Conservation (phyloP, 2,329 filamentous ascomycete genomes). For the Colletotrichum chlorophyti region DNA sequence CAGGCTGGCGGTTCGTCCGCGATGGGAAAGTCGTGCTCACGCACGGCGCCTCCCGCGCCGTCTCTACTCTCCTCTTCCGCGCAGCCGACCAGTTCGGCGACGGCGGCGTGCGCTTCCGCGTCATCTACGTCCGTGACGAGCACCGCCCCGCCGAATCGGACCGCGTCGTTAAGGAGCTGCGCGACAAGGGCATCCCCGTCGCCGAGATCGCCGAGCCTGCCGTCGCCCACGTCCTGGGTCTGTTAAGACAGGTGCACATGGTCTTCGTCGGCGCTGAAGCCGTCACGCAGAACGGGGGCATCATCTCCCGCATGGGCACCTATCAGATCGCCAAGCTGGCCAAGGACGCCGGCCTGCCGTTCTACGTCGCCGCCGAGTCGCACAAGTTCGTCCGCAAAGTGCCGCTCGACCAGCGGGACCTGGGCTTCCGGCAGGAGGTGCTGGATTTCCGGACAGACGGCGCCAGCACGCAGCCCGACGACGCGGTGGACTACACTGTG, state of each 20-base stretch:
- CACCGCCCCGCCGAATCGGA: conserved; percentile 66
- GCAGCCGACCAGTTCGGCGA: conserved; percentile 69
- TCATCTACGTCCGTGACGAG: conserved; percentile 78
- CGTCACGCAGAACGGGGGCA: conserved; percentile 91
- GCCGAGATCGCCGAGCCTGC: conserved; percentile 64
- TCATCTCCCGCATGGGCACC: conserved; percentile 85
- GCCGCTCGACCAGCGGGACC: conserved; percentile 80
- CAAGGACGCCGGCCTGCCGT: conserved; percentile 71
- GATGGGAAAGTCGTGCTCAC: conserved; percentile 87
- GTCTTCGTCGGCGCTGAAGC: conserved; percentile 79
- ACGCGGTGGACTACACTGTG: conserved; percentile 76
- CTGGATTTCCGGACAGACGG: conserved; percentile 72
- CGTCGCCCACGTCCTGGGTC: conserved; percentile 78
- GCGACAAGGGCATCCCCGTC: conserved; percentile 79
- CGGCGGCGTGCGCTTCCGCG: conserved; percentile 73
- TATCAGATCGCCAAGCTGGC: conserved; percentile 88
- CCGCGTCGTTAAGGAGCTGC: conserved; percentile 73
- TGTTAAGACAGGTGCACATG: conserved; percentile 64
- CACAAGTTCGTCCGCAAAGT: conserved; percentile 96
- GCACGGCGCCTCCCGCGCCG: conserved; percentile 86
- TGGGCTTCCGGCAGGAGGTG: conserved; percentile 80
- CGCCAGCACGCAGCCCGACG: conserved; percentile 50
- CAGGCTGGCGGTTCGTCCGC: conserved; percentile 78
- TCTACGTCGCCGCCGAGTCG: conserved; percentile 92
- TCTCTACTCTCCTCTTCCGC: conserved; percentile 76